These are phyloP conservation scores for Mycena rosella DNA, from an alignment of 768 basidiomycete species.

Conservation along the genomic window DNA sequence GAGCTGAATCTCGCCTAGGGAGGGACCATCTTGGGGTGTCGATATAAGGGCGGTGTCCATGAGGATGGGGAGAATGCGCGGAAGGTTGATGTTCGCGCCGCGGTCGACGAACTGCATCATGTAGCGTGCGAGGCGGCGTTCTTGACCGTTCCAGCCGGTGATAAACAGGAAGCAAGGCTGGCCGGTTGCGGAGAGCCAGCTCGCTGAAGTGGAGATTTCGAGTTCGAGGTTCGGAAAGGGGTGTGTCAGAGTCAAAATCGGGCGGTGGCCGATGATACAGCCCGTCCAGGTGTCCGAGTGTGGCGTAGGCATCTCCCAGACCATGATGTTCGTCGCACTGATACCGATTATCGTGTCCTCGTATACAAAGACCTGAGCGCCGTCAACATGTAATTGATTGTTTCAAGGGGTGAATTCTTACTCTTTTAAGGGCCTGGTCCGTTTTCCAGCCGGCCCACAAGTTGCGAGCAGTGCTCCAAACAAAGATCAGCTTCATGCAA, in stretches of 20 bases:
- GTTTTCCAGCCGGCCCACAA: constrained; percentile 18
- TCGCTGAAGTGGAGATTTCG: not conserved
- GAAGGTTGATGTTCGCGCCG: constrained; percentile 5
- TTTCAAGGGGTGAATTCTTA: not conserved
- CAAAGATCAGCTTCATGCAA: not conserved
- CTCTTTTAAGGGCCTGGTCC: not conserved
- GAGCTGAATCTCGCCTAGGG: not conserved
- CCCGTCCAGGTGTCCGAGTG: not conserved
- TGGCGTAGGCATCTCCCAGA: constrained; percentile 15
- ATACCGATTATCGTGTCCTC: not conserved
- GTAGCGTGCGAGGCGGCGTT: constrained; percentile 19
- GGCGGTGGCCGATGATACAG: not conserved
- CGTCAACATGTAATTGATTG: not conserved
- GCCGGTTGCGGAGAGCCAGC: constrained; percentile 8
- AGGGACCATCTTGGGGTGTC: not conserved
- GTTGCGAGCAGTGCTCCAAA: constrained; percentile 17
- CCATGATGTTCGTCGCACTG: not conserved
- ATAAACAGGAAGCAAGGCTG: constrained; percentile 11
- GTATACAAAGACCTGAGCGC: constrained; percentile 11
- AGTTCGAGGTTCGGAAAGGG: not conserved
- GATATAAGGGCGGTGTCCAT: constrained; percentile 2
- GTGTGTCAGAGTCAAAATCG: constrained; percentile 14
- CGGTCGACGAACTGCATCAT: constrained; percentile 15
- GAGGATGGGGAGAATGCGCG: constrained; percentile 14
- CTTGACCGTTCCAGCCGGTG: not conserved